These are phyloP conservation scores for Astrothelium macrocarpum DNA, from an alignment of 495 filamentous ascomycete genomes.

Conservation along the genomic window DNA sequence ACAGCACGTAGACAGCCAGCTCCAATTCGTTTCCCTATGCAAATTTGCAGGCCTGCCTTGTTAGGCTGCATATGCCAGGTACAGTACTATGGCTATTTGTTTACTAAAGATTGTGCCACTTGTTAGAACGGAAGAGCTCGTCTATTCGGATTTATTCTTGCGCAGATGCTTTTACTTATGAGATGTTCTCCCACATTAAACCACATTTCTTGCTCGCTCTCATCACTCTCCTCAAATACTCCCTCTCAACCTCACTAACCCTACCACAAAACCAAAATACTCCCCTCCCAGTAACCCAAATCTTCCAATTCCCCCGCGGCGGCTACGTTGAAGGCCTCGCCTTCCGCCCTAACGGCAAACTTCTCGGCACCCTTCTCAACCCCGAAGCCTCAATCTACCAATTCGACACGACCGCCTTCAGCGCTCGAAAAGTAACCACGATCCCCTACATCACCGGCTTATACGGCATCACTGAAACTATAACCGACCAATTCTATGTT, in stretches of 20 bases:
- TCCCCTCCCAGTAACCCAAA: neutral
- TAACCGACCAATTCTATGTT: neutral
- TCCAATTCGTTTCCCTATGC: neutral
- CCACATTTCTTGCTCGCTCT: neutral
- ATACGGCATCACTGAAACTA: neutral
- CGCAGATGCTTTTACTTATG: neutral
- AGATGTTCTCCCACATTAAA: neutral
- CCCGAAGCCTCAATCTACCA: slow-evolving; percentile 2
- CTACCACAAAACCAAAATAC: neutral
- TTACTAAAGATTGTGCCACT: neutral
- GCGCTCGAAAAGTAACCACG: neutral
- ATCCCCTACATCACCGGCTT: neutral
- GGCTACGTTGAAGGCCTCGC: slow-evolving; percentile 3
- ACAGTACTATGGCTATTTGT: neutral
- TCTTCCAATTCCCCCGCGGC: slow-evolving; percentile 1
- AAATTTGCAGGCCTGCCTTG: neutral
- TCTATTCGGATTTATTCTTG: neutral
- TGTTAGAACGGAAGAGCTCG: neutral
- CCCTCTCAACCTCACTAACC: neutral
- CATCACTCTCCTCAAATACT: neutral
- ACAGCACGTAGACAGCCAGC: neutral
- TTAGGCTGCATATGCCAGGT: neutral
- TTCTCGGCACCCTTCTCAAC: neutral
- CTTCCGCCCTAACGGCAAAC: neutral
- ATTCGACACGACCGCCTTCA: slow-evolving; percentile 1